Percentiles rank a stretch among this genome's conserved stretches.
These are phyloP conservation scores for Ceratocystis albifundus DNA, from an alignment of 2,329 filamentous ascomycete genomes.

Conservation along the genomic window DNA sequence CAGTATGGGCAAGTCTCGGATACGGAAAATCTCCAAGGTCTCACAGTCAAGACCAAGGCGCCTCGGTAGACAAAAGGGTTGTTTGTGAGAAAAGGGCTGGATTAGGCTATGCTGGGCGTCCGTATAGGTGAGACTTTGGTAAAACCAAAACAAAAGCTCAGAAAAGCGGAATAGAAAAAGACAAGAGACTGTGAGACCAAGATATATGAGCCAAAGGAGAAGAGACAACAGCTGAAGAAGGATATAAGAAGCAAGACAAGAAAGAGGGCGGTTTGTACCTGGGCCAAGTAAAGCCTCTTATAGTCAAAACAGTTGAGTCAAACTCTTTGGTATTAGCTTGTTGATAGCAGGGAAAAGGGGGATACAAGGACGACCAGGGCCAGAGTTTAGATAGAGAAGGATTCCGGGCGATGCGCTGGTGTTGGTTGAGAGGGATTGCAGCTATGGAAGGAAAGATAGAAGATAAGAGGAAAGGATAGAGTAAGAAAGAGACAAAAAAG, in stretches of 20 bases:
- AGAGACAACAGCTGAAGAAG: background rate
- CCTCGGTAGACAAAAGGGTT: background rate
- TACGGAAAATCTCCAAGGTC: slow-evolving; percentile 10
- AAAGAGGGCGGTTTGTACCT: background rate
- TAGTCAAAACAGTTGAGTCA: background rate
- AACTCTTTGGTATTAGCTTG: background rate
- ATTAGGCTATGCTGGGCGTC: background rate
- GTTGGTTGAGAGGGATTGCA: background rate
- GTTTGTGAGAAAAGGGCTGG: background rate
- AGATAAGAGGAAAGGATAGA: background rate
- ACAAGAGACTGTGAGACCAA: background rate
- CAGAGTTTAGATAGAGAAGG: background rate
- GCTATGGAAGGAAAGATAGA: background rate
- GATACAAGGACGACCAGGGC: background rate
- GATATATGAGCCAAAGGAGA: background rate
- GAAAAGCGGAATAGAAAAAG: background rate
- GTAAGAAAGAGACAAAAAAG: background rate
- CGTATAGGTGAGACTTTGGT: slow-evolving; percentile 4
- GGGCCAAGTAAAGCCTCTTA: background rate
- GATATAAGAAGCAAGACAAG: background rate
- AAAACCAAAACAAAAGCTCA: background rate
- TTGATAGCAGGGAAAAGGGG: background rate
- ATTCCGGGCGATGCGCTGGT: background rate
- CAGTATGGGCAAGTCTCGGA: background rate
- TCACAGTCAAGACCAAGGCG: background rate